A percentile compares a stretch with the other conserved stretches of the same genome.
Evolutionary conservation across 192 early-diverging fungal species (phyloP).

Genomic region (Phlyctochytrium bullatum): DNA sequence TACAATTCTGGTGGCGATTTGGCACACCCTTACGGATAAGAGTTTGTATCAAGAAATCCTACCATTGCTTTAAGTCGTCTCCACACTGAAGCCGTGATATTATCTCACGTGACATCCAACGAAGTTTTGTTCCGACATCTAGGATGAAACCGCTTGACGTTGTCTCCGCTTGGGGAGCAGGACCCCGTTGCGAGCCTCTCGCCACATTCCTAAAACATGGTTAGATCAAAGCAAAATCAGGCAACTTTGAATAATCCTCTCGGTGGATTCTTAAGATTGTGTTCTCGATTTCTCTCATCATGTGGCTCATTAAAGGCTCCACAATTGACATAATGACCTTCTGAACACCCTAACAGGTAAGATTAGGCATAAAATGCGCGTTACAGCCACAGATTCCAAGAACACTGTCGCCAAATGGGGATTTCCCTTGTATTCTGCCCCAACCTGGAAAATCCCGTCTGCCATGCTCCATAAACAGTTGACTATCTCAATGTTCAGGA

Average conservation of each 20-base stretch:
- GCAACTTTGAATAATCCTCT: slow-evolving; percentile 56
- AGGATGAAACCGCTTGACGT: slow-evolving; percentile 55
- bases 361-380: slow-evolving; percentile 14
- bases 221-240: neutral
- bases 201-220: neutral
- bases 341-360: slow-evolving; percentile 40
- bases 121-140: slow-evolving; percentile 56
- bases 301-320: slow-evolving; percentile 47
- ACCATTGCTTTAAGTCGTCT: slow-evolving; percentile 61
- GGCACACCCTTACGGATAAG: slow-evolving; percentile 34
- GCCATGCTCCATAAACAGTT: slow-evolving; percentile 60
- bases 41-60: slow-evolving; percentile 3
- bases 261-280: slow-evolving; percentile 62
- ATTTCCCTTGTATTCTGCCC: slow-evolving; percentile 54
- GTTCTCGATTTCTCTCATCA: slow-evolving; percentile 53
- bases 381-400: slow-evolving; percentile 51
- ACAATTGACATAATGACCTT: slow-evolving; percentile 53
- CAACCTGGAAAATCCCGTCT: slow-evolving; percentile 58
- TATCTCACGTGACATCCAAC: slow-evolving; percentile 58
- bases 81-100: slow-evolving; percentile 58
- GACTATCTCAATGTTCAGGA: slow-evolving; percentile 58
- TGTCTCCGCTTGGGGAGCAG: slow-evolving; percentile 26
- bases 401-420: slow-evolving; percentile 44
- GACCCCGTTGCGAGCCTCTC: slow-evolving; percentile 7
- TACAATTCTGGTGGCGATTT: slow-evolving; percentile 40